Conservation (phyloP, 2,329 filamentous ascomycete species). For the Rutstroemia sp. region DNA sequence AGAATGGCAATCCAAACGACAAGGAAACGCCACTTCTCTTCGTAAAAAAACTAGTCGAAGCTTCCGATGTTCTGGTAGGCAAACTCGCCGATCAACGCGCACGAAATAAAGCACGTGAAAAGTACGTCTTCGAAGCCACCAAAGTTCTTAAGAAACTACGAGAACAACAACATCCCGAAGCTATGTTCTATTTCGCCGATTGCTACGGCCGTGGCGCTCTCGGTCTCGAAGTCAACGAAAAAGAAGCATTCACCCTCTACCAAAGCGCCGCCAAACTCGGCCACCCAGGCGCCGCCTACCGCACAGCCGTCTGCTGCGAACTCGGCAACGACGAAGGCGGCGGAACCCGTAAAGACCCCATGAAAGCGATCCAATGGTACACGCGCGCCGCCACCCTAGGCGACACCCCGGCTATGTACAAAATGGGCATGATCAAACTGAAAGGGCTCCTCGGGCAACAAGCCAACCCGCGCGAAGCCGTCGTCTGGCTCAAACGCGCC, state of each 20-base stretch:
- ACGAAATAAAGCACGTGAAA: constrained; percentile 69
- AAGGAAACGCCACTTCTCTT: constrained; percentile 63
- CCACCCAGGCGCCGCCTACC: constrained; percentile 81
- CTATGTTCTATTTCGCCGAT: constrained; percentile 92
- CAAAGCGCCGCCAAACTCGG: constrained; percentile 88
- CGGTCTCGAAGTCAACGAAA: constrained; percentile 72
- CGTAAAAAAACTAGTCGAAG: constrained; percentile 81
- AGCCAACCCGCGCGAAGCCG: constrained; percentile 74
- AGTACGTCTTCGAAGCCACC: constrained; percentile 76
- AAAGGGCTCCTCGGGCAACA: constrained; percentile 89
- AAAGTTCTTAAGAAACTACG: constrained; percentile 89
- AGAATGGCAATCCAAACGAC: constrained; percentile 66
- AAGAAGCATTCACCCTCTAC: constrained; percentile 89
- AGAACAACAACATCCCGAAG: constrained; percentile 64
- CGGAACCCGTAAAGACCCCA: constrained; percentile 80
- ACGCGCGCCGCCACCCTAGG: constrained; percentile 84
- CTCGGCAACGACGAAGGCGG: constrained; percentile 92
- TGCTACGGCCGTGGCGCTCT: constrained; percentile 77
- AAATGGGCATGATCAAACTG: constrained; percentile 90
- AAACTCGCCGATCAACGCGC: constrained; percentile 60
- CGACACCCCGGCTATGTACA: constrained; percentile 94
- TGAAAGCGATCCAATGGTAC: constrained; percentile 98
- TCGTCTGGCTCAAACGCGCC: constrained; percentile 88
- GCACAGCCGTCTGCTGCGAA: constrained; percentile 94
- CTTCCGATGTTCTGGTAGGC: constrained; percentile 65